Conservation (phyloP, 352 stramenopile species). For the Globisporangium canariense region DNA sequence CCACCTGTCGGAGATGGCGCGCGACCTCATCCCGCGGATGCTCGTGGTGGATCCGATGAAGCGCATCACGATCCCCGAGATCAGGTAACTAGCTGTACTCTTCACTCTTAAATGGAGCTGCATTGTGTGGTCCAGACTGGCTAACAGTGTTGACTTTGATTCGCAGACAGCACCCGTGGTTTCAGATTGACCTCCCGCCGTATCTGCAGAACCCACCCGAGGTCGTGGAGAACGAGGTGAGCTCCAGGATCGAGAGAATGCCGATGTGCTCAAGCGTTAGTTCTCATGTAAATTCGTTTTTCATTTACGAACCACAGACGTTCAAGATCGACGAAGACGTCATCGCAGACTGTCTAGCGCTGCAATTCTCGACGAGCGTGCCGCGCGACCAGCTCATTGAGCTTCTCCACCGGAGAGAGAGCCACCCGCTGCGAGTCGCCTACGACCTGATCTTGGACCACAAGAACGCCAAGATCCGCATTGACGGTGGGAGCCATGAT, state of each 20-base stretch:
- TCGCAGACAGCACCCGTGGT: constrained; percentile 94
- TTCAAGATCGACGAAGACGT: constrained; percentile 84
- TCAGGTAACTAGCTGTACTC: constrained; percentile 50
- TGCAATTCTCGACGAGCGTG: constrained; percentile 47
- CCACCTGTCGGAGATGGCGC: constrained; percentile 94
- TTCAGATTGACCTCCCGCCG: constrained; percentile 96
- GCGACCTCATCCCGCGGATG: constrained; percentile 97
- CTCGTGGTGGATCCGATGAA: constrained; percentile 99
- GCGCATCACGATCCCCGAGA: constrained; percentile 98
- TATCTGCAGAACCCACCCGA: constrained; percentile 97
- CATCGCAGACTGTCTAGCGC: constrained; percentile 47
- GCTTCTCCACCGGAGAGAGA: constrained; percentile 57
- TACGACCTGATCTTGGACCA: constrained; percentile 98
- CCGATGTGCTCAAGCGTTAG: not conserved
- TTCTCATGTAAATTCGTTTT: not conserved
- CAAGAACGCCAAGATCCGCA: constrained; percentile 95
- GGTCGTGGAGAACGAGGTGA: constrained; percentile 94
- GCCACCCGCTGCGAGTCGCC: constrained; percentile 86
- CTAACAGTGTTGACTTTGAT: not conserved
- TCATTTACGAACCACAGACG: constrained; percentile 28
- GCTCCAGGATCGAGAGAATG: constrained; percentile 1
- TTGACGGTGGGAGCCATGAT: constrained; percentile 54
- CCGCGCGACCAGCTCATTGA: constrained; percentile 54
- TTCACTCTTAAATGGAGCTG: too few relatives aligned
- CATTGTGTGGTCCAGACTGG: too few relatives aligned